Conservation (phyloP, 768 basidiomycete species). For the Fomitopsis pulvina region DNA sequence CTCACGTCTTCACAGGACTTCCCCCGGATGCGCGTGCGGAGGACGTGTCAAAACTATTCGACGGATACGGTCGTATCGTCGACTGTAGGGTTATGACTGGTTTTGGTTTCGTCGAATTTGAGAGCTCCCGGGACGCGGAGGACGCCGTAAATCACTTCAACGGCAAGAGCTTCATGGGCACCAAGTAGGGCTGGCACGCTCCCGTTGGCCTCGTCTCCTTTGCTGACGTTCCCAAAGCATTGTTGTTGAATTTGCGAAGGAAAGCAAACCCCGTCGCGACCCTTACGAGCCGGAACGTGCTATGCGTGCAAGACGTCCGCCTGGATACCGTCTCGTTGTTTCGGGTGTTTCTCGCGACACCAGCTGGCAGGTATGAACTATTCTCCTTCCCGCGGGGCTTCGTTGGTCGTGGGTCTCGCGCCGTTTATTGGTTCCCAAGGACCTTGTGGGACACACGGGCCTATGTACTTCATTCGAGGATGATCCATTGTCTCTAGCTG, state of each 20-base stretch:
- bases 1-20: constrained; percentile 45
- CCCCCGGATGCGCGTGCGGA: constrained; percentile 77
- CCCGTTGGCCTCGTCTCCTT: constrained; percentile 6
- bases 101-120: constrained; percentile 97
- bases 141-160: constrained; percentile 86
- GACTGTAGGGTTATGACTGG: constrained; percentile 96
- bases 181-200: constrained; percentile 44
- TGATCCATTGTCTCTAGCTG: background rate
- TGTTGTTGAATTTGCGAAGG: constrained; percentile 94
- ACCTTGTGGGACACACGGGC: background rate
- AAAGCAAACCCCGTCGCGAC: constrained; percentile 80
- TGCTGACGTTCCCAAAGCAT: constrained; percentile 45
- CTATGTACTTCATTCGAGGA: background rate
- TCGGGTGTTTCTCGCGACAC: constrained; percentile 89
- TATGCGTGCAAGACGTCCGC: constrained; percentile 66
- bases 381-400: background rate
- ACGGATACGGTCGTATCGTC: constrained; percentile 80
- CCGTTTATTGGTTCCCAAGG: too few species aligned
- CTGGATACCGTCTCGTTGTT: constrained; percentile 79
- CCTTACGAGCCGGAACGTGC: constrained; percentile 60
- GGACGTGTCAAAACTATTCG: constrained; percentile 84
- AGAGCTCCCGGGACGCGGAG: constrained; percentile 89
- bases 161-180: constrained; percentile 85
- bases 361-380: constrained; percentile 91
- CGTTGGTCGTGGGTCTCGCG: background rate